A percentile compares a stretch with the other conserved stretches of the same genome.
phyloP scores from a whole-genome alignment of 2,329 filamentous ascomycete species.

The Lanzia echinophila region DNA sequence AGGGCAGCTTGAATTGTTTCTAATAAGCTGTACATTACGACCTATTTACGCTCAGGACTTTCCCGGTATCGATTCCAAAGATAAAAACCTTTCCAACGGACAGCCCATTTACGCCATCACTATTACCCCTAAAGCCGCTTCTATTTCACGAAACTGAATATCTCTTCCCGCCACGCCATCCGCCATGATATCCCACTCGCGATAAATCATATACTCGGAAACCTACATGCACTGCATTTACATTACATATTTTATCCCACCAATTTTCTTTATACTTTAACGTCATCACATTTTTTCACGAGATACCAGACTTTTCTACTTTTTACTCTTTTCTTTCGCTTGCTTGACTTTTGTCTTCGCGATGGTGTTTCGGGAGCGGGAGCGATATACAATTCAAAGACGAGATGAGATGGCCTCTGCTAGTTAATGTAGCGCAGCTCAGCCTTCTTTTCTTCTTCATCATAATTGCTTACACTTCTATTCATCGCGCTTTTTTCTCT shows the following conservation, averaged over 20 bases:
- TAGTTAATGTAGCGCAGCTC: no score
- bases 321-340: constrained; percentile 1
- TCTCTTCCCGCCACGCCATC: neutral
- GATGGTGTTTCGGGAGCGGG: neutral
- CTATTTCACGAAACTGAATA: constrained; percentile 4
- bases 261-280: constrained; percentile 12
- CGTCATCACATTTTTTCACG: constrained; percentile 17
- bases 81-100: neutral
- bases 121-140: neutral
- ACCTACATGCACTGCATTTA: neutral
- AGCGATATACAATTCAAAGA: neutral
- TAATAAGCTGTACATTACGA: constrained; percentile 13
- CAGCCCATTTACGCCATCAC: neutral
- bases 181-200: constrained; percentile 1
- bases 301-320: constrained; percentile 19
- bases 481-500: no score
- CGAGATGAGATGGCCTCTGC: neutral
- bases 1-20: constrained; percentile 94
- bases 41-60: constrained; percentile 1
- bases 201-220: neutral
- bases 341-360: constrained; percentile 6
- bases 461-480: no score
- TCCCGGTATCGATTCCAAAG: neutral
- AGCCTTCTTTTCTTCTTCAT: no score
- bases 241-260: neutral